These are phyloP conservation scores for Phialemoniopsis sp. DNA, from an alignment of 2,329 filamentous ascomycete species.

Conservation along the genomic window DNA sequence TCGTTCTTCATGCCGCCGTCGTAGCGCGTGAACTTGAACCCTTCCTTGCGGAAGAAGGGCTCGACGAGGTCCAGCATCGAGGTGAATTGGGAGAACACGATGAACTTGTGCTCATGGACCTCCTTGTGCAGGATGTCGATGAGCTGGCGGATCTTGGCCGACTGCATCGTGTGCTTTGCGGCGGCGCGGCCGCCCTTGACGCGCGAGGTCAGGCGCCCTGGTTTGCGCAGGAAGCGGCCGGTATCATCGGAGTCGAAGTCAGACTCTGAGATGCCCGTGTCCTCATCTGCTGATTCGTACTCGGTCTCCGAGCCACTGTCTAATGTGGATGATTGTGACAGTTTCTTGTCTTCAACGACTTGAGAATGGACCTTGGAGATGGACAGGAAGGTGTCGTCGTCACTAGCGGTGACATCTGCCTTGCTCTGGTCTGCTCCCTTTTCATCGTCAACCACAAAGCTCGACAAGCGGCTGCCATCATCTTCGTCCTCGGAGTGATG, in stretches of 20 bases:
- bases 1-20: constrained; percentile 96
- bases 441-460: constrained; percentile 52
- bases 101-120: constrained; percentile 83
- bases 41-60: constrained; percentile 74
- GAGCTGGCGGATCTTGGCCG: constrained; percentile 88
- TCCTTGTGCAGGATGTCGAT: constrained; percentile 78
- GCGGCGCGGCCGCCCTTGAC: constrained; percentile 34
- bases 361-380: constrained; percentile 28
- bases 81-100: constrained; percentile 97
- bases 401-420: constrained; percentile 16
- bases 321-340: constrained; percentile 21
- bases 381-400: constrained; percentile 30
- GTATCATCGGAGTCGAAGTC: constrained; percentile 37
- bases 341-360: constrained; percentile 22
- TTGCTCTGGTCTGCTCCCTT: constrained; percentile 19
- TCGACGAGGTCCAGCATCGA: constrained; percentile 97
- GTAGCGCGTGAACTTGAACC: constrained; percentile 81
- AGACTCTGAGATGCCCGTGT: constrained; percentile 32
- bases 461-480: constrained; percentile 48
- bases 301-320: constrained; percentile 12
- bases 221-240: constrained; percentile 21
- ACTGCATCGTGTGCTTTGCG: constrained; percentile 56
- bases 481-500: constrained; percentile 51
- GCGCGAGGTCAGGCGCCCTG: constrained; percentile 5
- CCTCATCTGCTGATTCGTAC: constrained; percentile 14